Evolutionary conservation across 352 stramenopile species (phyloP).

Genomic region (Halophytophthora batemanensis): DNA sequence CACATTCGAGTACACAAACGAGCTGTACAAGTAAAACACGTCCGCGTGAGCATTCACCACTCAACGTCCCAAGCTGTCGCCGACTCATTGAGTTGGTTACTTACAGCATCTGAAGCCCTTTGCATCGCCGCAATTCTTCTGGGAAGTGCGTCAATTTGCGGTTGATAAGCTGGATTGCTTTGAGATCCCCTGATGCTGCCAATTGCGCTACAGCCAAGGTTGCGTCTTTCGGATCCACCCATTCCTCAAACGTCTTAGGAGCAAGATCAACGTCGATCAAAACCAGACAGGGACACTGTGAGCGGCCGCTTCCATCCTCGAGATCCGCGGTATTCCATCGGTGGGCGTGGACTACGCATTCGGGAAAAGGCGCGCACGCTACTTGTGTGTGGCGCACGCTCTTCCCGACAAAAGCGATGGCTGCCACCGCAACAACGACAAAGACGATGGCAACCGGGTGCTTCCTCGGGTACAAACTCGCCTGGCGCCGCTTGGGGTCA

Average conservation of each 20-base stretch:
- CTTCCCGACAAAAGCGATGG: slow-evolving; percentile 9
- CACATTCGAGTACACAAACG: too few relatives aligned
- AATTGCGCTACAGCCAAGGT: slow-evolving; percentile 24
- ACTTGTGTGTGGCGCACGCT: slow-evolving; percentile 7
- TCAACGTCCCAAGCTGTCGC: neutral
- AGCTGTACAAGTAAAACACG: too few relatives aligned
- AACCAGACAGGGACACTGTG: slow-evolving; percentile 37
- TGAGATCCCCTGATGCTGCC: slow-evolving; percentile 9
- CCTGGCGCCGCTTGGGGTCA: neutral
- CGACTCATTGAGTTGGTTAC: neutral
- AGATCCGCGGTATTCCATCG: slow-evolving; percentile 13
- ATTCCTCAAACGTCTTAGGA: slow-evolving; percentile 23
- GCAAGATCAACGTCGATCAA: slow-evolving; percentile 30
- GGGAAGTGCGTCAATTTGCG: slow-evolving; percentile 20
- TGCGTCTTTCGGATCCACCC: slow-evolving; percentile 22
- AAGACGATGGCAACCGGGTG: slow-evolving; percentile 7
- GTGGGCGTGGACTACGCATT: slow-evolving; percentile 27
- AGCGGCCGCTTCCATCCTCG: slow-evolving; percentile 2
- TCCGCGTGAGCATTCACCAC: too few relatives aligned
- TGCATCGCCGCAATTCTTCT: slow-evolving; percentile 24
- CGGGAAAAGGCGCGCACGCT: slow-evolving; percentile 11
- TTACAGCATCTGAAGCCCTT: slow-evolving; percentile 28
- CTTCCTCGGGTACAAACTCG: slow-evolving; percentile 6
- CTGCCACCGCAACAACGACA: slow-evolving; percentile 5
- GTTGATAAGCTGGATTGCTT: slow-evolving; percentile 22